Conservation (phyloP, 2,329 filamentous ascomycete genomes). For the Didymella sp. region DNA sequence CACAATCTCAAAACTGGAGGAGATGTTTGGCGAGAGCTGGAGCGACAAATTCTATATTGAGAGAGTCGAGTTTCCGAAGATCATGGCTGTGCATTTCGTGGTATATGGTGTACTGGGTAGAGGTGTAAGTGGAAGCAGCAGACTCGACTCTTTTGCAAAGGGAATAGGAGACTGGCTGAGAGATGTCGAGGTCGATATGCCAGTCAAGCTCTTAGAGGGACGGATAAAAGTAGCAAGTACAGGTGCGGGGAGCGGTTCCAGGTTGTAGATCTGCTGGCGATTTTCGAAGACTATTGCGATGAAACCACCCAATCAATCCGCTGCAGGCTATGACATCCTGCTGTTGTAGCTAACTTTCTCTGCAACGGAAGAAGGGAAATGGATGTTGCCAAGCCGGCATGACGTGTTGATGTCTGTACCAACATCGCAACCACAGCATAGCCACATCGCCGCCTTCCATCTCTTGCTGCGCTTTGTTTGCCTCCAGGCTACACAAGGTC, state of each 20-base stretch:
- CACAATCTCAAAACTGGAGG: slow-evolving; percentile 35
- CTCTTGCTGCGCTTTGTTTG: slow-evolving; percentile 1
- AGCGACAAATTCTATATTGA: slow-evolving; percentile 32
- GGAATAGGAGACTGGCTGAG: slow-evolving; percentile 61
- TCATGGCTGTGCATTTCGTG: slow-evolving; percentile 47
- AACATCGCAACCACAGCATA: slow-evolving; percentile 2
- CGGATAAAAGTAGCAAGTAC: slow-evolving; percentile 9
- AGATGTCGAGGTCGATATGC: slow-evolving; percentile 54
- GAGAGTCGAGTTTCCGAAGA: slow-evolving; percentile 42
- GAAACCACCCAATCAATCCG: no score
- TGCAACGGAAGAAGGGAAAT: background rate
- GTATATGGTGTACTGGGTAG: slow-evolving; percentile 49
- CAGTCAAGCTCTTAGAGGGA: slow-evolving; percentile 40
- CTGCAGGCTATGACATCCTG: no score
- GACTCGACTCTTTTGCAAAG: slow-evolving; percentile 60
- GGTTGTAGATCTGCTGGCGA: background rate
- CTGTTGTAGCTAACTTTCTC: no score
- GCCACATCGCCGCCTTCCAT: slow-evolving; percentile 3
- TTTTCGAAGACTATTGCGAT: background rate
- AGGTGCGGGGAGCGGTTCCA: background rate
- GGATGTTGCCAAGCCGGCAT: slow-evolving; percentile 10
- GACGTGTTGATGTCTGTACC: slow-evolving; percentile 4
- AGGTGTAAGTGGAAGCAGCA: slow-evolving; percentile 56
- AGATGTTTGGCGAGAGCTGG: slow-evolving; percentile 40
- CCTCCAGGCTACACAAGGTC: background rate